Conservation (phyloP, 2,329 filamentous ascomycete species). For the Diaporthe amygdali region DNA sequence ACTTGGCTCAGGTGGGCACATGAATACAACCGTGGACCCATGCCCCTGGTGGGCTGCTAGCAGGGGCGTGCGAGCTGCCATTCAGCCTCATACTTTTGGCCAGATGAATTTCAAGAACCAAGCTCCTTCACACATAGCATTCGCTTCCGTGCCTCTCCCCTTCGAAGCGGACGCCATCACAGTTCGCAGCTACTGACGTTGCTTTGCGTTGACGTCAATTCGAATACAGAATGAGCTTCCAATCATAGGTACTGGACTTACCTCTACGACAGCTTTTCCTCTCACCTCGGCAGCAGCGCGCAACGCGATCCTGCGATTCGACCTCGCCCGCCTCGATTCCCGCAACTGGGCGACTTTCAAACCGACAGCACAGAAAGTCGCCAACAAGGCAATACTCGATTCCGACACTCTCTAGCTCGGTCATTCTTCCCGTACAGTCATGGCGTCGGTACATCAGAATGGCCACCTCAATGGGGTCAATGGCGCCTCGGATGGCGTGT, state of each 20-base stretch:
- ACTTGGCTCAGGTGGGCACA: neutral
- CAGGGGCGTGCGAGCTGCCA: slow-evolving; percentile 7
- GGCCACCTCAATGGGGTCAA: slow-evolving; percentile 51
- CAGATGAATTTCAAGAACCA: slow-evolving; percentile 11
- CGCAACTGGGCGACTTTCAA: neutral
- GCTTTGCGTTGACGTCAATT: neutral
- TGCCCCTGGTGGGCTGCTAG: neutral
- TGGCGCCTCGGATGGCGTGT: slow-evolving; percentile 39
- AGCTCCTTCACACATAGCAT: neutral
- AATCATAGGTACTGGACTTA: slow-evolving; percentile 2
- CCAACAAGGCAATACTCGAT: neutral
- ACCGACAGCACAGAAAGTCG: neutral
- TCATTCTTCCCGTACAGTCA: slow-evolving; percentile 39
- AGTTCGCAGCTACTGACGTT: neutral
- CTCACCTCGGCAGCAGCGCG: neutral
- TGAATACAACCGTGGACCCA: neutral
- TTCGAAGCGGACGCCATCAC: neutral
- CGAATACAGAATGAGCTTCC: slow-evolving; percentile 13
- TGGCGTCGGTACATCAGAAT: slow-evolving; percentile 49
- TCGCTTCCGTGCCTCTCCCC: neutral
- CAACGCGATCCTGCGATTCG: neutral
- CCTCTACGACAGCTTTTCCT: neutral
- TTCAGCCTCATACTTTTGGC: slow-evolving; percentile 15
- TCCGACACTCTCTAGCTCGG: neutral
- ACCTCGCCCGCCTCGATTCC: neutral